phyloP scores from a whole-genome alignment of 208 protist genomes.

The Acanthamoeba triangularis region DNA sequence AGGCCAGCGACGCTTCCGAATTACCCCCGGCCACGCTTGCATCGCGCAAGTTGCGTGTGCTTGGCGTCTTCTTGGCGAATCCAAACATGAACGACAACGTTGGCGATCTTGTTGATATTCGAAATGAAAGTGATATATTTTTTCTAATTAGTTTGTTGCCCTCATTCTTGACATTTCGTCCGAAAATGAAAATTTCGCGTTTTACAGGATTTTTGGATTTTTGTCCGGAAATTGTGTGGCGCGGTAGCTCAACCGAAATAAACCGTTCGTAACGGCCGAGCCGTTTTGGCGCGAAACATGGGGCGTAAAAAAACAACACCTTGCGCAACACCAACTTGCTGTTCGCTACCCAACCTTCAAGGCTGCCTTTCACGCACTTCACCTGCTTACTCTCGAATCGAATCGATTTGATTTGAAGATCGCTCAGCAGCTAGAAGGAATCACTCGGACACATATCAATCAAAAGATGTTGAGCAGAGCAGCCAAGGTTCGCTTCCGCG shows the following conservation, averaged over 20 bases:
- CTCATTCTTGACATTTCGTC: too few relatives aligned
- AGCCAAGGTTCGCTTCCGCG: slow-evolving; percentile 34
- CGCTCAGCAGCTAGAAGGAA: not conserved
- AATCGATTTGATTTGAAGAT: not conserved
- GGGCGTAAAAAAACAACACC: not conserved
- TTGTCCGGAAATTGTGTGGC: not conserved
- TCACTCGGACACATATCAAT: not conserved
- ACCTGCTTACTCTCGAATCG: not conserved
- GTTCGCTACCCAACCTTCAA: not conserved
- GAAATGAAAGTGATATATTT: too few relatives aligned
- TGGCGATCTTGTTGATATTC: too few relatives aligned
- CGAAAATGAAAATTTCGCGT: too few relatives aligned
- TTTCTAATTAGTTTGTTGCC: too few relatives aligned
- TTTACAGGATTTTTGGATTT: not conserved
- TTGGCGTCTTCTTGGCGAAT: slow-evolving; percentile 1
- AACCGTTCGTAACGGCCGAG: slow-evolving; percentile 17
- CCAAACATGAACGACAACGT: slow-evolving; percentile 33
- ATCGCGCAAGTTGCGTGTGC: not conserved
- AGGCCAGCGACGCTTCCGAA: not conserved
- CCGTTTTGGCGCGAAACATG: not conserved
- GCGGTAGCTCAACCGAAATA: not conserved
- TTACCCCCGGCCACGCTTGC: not conserved
- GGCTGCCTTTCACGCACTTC: not conserved
- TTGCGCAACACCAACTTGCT: not conserved
- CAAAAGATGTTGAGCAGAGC: slow-evolving; percentile 55